phyloP scores from a whole-genome alignment of 768 basidiomycete genomes.

The Punctularia strigosozonata region DNA sequence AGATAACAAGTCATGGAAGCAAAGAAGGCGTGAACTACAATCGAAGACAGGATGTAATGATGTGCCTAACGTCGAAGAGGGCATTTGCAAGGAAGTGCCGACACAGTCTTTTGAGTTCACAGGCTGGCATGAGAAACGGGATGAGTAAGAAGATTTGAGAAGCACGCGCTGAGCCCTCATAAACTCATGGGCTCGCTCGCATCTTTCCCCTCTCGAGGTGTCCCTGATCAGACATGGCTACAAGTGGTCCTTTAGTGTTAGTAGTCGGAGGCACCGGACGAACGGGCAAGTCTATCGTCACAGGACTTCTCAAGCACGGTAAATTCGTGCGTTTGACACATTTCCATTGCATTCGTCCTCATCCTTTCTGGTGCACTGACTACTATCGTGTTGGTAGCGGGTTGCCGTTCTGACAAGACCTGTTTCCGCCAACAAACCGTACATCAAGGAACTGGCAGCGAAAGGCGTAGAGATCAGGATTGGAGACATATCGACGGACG shows the following conservation, averaged over 20 bases:
- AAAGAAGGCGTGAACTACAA: no score
- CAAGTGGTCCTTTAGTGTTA: constrained; percentile 9
- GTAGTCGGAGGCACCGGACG: constrained; percentile 13
- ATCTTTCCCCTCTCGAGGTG: no score
- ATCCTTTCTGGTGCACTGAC: not conserved
- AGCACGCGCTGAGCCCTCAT: no score
- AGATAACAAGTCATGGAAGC: no score
- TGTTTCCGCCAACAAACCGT: constrained; percentile 9
- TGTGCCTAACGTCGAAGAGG: no score
- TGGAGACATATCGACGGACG: constrained; percentile 7
- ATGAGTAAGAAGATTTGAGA: no score
- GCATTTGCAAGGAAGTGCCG: no score
- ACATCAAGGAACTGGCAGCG: constrained; percentile 4
- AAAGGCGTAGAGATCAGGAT: constrained; percentile 11
- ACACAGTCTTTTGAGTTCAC: no score
- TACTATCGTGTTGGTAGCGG: constrained; percentile 1
- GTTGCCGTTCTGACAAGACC: constrained; percentile 9
- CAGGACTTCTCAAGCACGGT: constrained; percentile 7
- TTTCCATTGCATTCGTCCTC: not conserved
- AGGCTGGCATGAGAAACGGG: no score
- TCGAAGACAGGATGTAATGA: no score
- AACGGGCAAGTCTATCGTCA: constrained; percentile 10
- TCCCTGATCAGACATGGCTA: not conserved
- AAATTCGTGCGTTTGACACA: constrained; percentile 9
- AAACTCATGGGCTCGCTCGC: no score